Evolutionary conservation across 2,329 filamentous ascomycete species (phyloP), one percentile per base, ranked within the genome.

Genomic region (Monosporascus sp.): DNA sequence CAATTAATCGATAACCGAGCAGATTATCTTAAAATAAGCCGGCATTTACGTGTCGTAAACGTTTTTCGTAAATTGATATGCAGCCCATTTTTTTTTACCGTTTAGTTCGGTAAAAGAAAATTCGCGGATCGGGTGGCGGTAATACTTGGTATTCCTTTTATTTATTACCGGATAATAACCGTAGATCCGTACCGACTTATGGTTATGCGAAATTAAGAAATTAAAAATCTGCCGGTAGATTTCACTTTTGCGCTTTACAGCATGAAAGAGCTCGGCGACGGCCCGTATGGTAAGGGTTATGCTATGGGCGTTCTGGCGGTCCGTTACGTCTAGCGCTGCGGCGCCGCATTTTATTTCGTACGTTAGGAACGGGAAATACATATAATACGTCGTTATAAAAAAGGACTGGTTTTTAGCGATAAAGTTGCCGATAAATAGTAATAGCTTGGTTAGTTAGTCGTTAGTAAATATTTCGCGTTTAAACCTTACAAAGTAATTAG

Each of bases 351-450:
- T 77, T 1, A 78, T 74, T 60, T 80, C 73, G 60, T 70, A 76
- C 0, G 72, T 72, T 0, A 80, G 63, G 55, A 79, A 80, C 3
- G 75, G 75, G 56, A 81, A 78, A 65, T 73, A 75, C 66, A 79
- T 77, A 5, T 71, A 63, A 50, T 68, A 74, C 9, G 73, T 79
- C 8, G 60, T 70, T 66, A 75, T 74, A 78, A 76, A 55, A 63
- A 70, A 18, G 20, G 70, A 78, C 50, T 60, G 60, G 50, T 73
- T 65, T 14, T 64, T 62, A 31, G 50, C 39, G 25, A 67, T 45
- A 8, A 64, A 62, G 37, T 73, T 60, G 50, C 68, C 66, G 49
- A 74, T 58, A 47, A 72, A 72, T 7, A 70, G 69, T 7, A 61
- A 54, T 7, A 80, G 58, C 63, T 72, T 77, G 15, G 61, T 43